phyloP scores from a whole-genome alignment of 768 basidiomycete species.

The Tricholoma sp. region DNA sequence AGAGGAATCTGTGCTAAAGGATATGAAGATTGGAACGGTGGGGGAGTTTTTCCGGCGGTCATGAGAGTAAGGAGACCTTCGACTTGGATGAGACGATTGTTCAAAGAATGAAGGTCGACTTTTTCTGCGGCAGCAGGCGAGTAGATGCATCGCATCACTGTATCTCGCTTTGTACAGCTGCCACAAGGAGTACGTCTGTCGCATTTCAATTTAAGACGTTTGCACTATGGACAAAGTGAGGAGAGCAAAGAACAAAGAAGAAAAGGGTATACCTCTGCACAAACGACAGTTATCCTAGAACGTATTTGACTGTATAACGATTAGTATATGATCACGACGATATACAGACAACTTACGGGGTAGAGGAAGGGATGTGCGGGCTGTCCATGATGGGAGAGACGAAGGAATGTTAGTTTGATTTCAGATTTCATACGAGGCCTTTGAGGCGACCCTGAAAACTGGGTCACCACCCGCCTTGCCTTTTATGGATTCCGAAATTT shows the following conservation, averaged over 20 bases:
- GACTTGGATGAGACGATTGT: conserved; percentile 71
- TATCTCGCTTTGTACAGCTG: conserved; percentile 76
- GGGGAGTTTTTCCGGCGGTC: conserved; percentile 32
- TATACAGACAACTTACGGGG: conserved; percentile 14
- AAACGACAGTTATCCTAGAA: conserved; percentile 75
- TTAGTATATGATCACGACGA: background rate
- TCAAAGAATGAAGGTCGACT: conserved; percentile 80
- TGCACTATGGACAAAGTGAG: conserved; percentile 48
- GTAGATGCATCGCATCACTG: conserved; percentile 66
- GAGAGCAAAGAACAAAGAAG: conserved; percentile 2
- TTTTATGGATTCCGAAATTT: background rate
- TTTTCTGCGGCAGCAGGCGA: conserved; percentile 83
- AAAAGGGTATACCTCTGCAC: conserved; percentile 57
- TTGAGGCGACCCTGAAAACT: background rate
- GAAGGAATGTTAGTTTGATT: background rate
- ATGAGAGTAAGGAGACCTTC: conserved; percentile 56
- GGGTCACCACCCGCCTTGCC: background rate
- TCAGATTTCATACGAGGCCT: background rate
- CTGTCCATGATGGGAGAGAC: background rate
- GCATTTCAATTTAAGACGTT: conserved; percentile 83
- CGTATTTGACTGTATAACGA: conserved; percentile 51
- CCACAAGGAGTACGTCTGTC: conserved; percentile 75
- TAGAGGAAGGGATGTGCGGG: background rate
- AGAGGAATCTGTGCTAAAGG: conserved; percentile 20
- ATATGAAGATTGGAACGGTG: conserved; percentile 32